Evolutionary conservation across 2,329 filamentous ascomycete genomes (phyloP), one percentile per base, ranked within the genome.

Genomic region (Fusarium phyllophilum): DNA sequence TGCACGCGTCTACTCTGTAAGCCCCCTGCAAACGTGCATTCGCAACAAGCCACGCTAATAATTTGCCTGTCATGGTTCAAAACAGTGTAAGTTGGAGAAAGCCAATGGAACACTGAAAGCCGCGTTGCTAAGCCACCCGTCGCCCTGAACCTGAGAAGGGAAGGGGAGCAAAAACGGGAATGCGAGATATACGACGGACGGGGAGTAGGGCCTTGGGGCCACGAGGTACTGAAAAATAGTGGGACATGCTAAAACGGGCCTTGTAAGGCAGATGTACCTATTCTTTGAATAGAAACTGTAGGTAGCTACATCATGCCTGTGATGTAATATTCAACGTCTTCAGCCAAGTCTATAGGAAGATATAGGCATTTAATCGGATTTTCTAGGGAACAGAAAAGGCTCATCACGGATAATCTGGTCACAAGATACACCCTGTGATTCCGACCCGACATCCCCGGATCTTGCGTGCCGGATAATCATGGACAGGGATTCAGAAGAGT

Each of bases 101-200:
- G 8, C 22, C 49, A 42, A 51, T 42, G 45, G 58, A 45, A 45
- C 58, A 45, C 49, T 49, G 34, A 67, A 60, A 59, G 59, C 58
- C 59, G 55, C 62, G 68, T 48, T 62, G 72, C 64, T 61, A 71
- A 76, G 74, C 74, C 72, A 73, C 63, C 60, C 60, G 61, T 66
- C 15, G 38, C 31, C 56, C 56, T 59, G 56, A 49, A 59, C 60
- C 64, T 55, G 59, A 58, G 45, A 46, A 48, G 41, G 45, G 45
- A 56, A 48, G 41, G 33, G 64, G 52, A 57, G 65, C 36, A 70
- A 55, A 55, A 68, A 55, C 66, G 68, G 51, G 73, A 78, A 78
- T 46, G 68, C 76, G 76, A 78, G 76, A 64, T 70, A 78, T 78
- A 78, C 76, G 76, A 76, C 45, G 60, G 62, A 29, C 34, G 49